phyloP scores from a whole-genome alignment of 2,329 filamentous ascomycete species.

The Biscogniauxia mediterranea region DNA sequence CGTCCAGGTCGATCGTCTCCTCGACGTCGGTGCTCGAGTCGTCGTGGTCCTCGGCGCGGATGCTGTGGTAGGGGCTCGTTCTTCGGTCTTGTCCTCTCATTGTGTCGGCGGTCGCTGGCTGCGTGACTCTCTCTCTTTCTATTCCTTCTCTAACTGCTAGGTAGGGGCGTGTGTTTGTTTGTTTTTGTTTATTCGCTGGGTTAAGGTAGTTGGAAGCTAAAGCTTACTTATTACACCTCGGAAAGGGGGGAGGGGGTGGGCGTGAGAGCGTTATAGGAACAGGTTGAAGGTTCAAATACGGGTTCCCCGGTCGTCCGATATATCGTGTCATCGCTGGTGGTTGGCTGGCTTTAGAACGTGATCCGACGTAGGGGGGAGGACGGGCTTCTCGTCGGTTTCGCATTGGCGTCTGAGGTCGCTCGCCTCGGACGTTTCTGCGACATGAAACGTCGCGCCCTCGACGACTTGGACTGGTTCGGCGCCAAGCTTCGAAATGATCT shows the following conservation, averaged over 20 bases:
- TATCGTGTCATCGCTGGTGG: not conserved
- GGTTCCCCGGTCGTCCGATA: not conserved
- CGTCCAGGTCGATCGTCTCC: conserved; percentile 28
- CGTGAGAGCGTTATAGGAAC: too few relatives aligned
- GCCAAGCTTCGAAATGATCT: not conserved
- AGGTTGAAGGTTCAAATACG: not conserved
- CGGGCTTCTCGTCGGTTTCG: not conserved
- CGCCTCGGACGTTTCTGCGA: not conserved
- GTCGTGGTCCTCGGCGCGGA: conserved; percentile 24
- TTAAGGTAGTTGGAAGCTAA: too few relatives aligned
- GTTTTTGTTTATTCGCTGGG: too few relatives aligned
- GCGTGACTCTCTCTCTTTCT: too few relatives aligned
- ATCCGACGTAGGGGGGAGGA: not conserved
- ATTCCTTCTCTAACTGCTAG: too few relatives aligned
- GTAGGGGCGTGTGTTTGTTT: too few relatives aligned
- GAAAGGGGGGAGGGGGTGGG: too few relatives aligned
- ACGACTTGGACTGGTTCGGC: not conserved
- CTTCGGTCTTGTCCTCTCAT: conserved; percentile 10
- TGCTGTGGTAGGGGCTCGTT: conserved; percentile 10
- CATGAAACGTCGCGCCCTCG: not conserved
- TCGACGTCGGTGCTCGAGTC: conserved; percentile 28
- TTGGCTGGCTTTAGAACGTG: not conserved
- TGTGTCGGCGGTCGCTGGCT: not conserved
- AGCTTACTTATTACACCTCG: too few relatives aligned
- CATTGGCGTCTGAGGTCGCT: not conserved